Conservation (phyloP, 108 stramenopile genomes). For the Cyclotella atomus region DNA sequence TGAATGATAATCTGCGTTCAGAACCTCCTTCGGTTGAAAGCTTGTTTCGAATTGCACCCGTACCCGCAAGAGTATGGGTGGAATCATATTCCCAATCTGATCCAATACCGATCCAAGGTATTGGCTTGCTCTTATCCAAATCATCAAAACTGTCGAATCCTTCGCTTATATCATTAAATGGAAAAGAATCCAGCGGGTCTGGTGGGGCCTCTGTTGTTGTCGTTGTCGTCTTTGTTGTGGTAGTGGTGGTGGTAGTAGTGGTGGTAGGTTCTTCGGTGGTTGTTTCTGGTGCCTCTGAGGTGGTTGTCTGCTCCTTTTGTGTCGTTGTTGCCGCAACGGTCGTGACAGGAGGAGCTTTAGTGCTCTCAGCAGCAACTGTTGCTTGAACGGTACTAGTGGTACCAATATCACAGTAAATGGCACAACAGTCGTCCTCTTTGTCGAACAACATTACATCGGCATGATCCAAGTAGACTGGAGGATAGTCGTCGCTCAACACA, state of each 20-base stretch:
- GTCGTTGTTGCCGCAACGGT: background rate
- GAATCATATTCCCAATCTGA: background rate
- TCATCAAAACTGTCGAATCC: slow-evolving; percentile 6
- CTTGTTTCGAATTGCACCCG: background rate
- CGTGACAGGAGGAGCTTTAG: background rate
- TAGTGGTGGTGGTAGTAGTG: background rate
- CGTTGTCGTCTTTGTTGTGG: background rate
- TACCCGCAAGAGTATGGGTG: background rate
- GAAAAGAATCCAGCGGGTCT: background rate
- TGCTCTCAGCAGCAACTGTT: background rate
- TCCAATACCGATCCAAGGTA: slow-evolving; percentile 8
- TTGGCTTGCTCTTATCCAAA: background rate
- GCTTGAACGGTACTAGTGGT: background rate
- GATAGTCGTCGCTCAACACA: background rate
- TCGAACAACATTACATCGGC: background rate
- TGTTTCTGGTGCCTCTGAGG: background rate
- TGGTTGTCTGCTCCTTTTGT: background rate
- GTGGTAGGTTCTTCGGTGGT: background rate
- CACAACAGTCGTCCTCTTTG: background rate
- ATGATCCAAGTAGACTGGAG: background rate
- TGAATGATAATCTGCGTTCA: background rate
- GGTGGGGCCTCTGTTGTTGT: background rate
- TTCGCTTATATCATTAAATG: background rate
- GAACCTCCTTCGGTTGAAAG: background rate
- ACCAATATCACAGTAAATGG: background rate